Evolutionary conservation across 2,329 filamentous ascomycete genomes (phyloP), one percentile per base, ranked within the genome.

Genomic region (Epichloe scottii): DNA sequence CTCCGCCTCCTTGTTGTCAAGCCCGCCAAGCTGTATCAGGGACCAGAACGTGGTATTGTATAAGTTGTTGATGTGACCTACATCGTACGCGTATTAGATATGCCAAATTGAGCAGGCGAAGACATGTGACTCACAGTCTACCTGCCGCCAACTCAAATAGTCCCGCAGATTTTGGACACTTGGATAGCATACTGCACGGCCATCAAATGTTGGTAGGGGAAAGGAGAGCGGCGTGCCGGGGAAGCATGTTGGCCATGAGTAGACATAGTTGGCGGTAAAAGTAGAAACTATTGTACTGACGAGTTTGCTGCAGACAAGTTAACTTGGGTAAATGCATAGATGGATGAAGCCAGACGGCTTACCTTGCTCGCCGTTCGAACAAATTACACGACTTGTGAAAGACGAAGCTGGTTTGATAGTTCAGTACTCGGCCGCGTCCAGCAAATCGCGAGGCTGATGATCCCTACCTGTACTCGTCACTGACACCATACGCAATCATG

Each of bases 31-130:
- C 56, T 88, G 81, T 21, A 97, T 85, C 60, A 98, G 73, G 1
- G 84, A 75, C 93, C 93, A 98, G 66, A 97, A 97, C 0, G 89
- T 88, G 0, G 93, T 98, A 65, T 98, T 98, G 68, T 96, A 98
- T 4, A 98, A 78, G 62, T 98, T 98, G 67, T 98, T 98, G 60
- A 98, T 95, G 65, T 98, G 93, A 57, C 87, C 87, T 54, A n/a
- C 6, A 91, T 53, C 10, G 0, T 23, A 11, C 3, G 37, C 65
- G 54, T 62, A 58, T 33, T 65, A 55, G 62, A 58, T 17, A 40
- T 34, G n/a, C 17, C 6, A 23, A 19, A 50, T 21, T 1, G 7
- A 15, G 30, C 5, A 33, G 3, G n/a, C 12, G 14, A 4, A 4
- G 15, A 5, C 23, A 14, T 7, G 15, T 21, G 23, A 49, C 83